phyloP scores from a whole-genome alignment of 331 rosid genomes.

The Saraca asoca region DNA sequence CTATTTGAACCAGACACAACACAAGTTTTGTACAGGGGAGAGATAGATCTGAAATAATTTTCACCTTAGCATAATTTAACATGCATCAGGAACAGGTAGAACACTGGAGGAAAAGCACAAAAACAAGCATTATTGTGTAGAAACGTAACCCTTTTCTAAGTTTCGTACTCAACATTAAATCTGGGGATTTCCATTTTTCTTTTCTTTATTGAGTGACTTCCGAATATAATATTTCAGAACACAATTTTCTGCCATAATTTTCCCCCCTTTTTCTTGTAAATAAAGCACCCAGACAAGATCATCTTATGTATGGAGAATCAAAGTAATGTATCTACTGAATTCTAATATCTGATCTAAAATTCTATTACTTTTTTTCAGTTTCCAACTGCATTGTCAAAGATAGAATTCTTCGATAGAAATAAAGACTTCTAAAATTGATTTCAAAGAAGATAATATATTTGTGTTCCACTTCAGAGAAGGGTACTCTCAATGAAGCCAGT shows the following conservation, averaged over 20 bases:
- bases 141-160: conserved; percentile 16
- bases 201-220: conserved; percentile 13
- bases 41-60: not conserved
- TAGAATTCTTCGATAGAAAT: no score
- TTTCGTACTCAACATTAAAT: conserved; percentile 10
- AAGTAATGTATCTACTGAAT: no score
- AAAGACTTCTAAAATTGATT: no score
- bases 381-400: no score
- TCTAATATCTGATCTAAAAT: no score
- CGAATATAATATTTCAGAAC: conserved; percentile 12
- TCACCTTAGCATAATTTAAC: conserved; percentile 9
- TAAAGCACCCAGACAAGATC: no score
- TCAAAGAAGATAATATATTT: no score
- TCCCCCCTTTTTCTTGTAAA: no score
- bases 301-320: no score
- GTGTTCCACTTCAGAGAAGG: no score
- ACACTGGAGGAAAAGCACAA: conserved; percentile 19
- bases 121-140: not conserved
- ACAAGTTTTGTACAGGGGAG: not conserved
- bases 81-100: conserved; percentile 23
- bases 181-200: conserved; percentile 20
- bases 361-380: no score
- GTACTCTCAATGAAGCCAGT: no score
- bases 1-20: not conserved
- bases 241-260: not conserved